Percentiles rank a stretch among this genome's conserved stretches.
Evolutionary conservation across 768 basidiomycete species (phyloP).

Genomic region (Lactifluus hygrophoroides): DNA sequence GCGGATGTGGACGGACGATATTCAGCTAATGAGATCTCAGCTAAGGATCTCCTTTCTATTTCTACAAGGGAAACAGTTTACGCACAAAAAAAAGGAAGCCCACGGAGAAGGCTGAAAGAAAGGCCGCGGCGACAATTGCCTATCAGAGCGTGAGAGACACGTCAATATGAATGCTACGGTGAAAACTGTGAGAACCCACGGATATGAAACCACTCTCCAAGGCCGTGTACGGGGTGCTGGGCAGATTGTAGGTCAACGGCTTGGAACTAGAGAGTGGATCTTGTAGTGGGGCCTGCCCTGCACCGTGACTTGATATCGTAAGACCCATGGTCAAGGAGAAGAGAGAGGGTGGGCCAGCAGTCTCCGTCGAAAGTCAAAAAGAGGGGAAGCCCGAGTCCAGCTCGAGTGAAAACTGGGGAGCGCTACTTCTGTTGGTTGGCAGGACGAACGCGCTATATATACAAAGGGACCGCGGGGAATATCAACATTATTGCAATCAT

Average conservation of each 20-base stretch:
- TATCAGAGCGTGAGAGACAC: background rate
- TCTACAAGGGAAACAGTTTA: background rate
- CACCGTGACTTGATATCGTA: background rate
- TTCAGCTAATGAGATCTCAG: slow-evolving; percentile 18
- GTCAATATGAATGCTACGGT: background rate
- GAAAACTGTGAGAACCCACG: background rate
- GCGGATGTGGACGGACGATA: slow-evolving; percentile 11
- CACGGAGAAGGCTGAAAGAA: slow-evolving; percentile 25
- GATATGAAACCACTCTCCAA: slow-evolving; percentile 7
- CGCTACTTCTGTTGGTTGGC: background rate
- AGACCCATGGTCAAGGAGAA: background rate
- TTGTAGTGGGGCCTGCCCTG: background rate
- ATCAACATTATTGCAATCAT: too few relatives aligned
- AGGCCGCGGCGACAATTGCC: slow-evolving; percentile 24
- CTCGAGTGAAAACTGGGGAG: background rate
- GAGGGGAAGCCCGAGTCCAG: background rate
- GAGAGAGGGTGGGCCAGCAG: background rate
- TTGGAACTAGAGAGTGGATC: background rate
- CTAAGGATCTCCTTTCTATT: background rate
- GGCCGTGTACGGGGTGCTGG: background rate
- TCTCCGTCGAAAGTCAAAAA: background rate
- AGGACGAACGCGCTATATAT: background rate
- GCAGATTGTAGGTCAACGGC: background rate
- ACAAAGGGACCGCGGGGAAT: too few relatives aligned
- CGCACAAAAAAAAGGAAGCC: slow-evolving; percentile 22